A percentile compares a stretch with the other conserved stretches of the same genome.
Evolutionary conservation across 345 rosid species (phyloP).

Genomic region (Citrus reticulata): DNA sequence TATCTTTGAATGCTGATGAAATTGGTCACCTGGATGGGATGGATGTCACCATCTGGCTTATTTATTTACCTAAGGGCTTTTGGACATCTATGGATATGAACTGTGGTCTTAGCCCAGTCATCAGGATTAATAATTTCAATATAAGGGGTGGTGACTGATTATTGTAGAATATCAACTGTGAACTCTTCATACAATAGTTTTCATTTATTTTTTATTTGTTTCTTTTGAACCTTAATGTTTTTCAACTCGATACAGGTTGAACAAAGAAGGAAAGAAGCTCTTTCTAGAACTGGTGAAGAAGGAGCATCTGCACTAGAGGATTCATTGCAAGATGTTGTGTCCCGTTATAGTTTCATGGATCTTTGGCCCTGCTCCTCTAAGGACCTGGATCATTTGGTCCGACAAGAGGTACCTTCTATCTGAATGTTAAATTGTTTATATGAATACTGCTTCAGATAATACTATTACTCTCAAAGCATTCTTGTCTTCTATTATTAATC

Average conservation of each 20-base stretch:
- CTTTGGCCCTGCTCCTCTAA: constrained; percentile 86
- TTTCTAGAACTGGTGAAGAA: constrained; percentile 66
- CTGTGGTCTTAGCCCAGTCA: not conserved
- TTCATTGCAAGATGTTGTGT: constrained; percentile 74
- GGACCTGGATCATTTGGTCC: constrained; percentile 81
- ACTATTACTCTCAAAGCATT: not conserved
- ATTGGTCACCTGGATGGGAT: not conserved
- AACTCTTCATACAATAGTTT: not conserved
- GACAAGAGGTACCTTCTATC: constrained; percentile 72
- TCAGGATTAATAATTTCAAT: not conserved
- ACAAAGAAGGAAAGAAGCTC: constrained; percentile 93
- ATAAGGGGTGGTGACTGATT: not conserved
- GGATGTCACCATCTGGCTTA: not conserved
- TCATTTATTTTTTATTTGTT: not conserved
- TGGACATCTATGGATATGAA: not conserved
- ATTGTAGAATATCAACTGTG: not conserved
- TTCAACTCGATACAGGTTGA: constrained; percentile 54
- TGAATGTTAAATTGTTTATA: not conserved
- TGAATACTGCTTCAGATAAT: too few species aligned
- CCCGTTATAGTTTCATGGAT: constrained; percentile 92
- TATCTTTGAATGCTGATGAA: not conserved
- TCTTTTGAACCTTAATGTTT: constrained; percentile 7
- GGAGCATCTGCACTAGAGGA: constrained; percentile 53
- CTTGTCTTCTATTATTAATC: not conserved
- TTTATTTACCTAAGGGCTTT: not conserved